These are phyloP conservation scores for Saturnispora sekii DNA, from an alignment of 805 yeast species.

Conservation along the genomic window DNA sequence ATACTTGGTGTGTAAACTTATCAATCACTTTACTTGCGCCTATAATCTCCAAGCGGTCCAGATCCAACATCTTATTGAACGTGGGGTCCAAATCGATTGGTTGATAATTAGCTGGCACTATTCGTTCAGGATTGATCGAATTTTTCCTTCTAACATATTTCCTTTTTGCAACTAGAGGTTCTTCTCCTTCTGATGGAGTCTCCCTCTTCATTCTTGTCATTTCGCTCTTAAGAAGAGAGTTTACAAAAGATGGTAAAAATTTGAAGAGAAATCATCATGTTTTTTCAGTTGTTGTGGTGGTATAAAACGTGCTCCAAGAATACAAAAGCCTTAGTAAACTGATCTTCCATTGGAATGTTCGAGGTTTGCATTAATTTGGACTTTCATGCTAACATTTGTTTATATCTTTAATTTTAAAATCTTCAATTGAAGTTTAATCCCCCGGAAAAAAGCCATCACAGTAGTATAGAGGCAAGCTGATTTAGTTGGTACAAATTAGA, in stretches of 20 bases:
- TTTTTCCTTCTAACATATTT: constrained; percentile 2
- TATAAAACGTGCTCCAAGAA: too few species aligned
- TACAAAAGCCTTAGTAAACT: too few species aligned
- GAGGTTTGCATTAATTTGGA: too few species aligned
- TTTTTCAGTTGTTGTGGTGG: neutral
- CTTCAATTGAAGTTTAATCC: too few species aligned
- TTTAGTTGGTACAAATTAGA: too few species aligned
- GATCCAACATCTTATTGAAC: constrained; percentile 35
- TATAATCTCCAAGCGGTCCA: constrained; percentile 11
- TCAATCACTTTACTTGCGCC: constrained; percentile 27
- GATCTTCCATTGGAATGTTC: too few species aligned
- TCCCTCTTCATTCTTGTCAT: constrained; percentile 5
- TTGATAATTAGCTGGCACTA: constrained; percentile 43
- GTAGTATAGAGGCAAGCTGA: too few species aligned
- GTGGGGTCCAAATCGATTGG: constrained; percentile 31
- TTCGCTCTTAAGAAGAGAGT: neutral
- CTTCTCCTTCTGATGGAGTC: neutral
- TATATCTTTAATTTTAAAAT: too few species aligned
- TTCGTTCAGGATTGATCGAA: constrained; percentile 16
- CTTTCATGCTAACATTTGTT: too few species aligned
- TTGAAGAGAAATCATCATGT: neutral
- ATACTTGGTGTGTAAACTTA: constrained; percentile 15
- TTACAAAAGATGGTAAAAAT: neutral
- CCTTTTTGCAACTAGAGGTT: neutral
- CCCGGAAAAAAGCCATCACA: too few species aligned